These are phyloP conservation scores for Elsinoe arachidis DNA, from an alignment of 2,329 filamentous ascomycete genomes.

Conservation along the genomic window DNA sequence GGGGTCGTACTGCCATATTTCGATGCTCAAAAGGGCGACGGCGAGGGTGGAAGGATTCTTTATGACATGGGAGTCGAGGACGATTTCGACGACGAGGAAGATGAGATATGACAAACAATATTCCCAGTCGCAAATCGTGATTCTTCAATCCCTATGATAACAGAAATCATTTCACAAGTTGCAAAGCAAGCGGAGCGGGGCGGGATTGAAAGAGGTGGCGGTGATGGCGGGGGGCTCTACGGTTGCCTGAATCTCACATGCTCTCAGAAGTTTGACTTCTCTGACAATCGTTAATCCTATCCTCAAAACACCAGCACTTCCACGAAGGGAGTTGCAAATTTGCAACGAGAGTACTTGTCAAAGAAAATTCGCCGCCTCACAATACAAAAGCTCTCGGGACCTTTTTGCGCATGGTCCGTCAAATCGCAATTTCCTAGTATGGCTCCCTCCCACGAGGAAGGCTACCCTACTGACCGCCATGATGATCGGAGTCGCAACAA, in stretches of 20 bases:
- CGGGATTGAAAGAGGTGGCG: background rate
- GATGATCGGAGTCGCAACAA: background rate
- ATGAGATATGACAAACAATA: slow-evolving; percentile 60
- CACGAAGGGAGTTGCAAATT: no score
- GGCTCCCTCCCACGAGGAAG: slow-evolving; percentile 10
- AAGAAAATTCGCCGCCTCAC: no score
- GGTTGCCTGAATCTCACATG: background rate
- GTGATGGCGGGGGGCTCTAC: background rate
- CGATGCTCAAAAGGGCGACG: slow-evolving; percentile 76
- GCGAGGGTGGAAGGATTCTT: slow-evolving; percentile 83
- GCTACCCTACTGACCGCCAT: background rate
- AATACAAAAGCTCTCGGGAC: no score
- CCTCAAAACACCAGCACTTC: no score
- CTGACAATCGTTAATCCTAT: background rate
- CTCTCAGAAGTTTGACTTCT: background rate
- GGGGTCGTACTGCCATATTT: slow-evolving; percentile 91
- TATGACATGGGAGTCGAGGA: slow-evolving; percentile 97
- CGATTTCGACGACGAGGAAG: slow-evolving; percentile 89
- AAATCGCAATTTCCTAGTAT: background rate
- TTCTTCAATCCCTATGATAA: background rate
- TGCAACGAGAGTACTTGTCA: no score
- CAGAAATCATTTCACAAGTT: no score
- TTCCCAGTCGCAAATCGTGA: background rate
- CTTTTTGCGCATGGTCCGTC: background rate
- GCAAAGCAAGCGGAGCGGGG: background rate